These are phyloP conservation scores for Phytophthora fragariae DNA, from an alignment of 352 stramenopile species.

Conservation along the genomic window DNA sequence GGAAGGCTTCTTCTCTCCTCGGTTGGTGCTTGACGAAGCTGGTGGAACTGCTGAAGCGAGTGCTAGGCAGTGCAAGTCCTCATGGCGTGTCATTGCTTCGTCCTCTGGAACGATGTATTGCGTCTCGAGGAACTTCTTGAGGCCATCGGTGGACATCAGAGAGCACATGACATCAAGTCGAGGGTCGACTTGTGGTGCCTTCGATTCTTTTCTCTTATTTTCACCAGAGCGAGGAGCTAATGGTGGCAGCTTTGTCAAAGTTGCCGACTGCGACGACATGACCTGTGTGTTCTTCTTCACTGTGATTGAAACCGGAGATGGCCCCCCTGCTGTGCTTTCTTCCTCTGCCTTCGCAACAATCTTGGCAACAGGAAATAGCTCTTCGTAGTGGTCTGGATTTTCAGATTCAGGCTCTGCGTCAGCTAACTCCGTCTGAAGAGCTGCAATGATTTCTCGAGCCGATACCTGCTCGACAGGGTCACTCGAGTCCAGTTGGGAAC, in stretches of 20 bases:
- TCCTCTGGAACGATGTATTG: constrained; percentile 59
- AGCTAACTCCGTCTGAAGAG: constrained; percentile 53
- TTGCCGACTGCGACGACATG: constrained; percentile 5
- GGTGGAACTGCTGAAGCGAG: constrained; percentile 43
- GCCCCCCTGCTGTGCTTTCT: not conserved
- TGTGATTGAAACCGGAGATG: constrained; percentile 8
- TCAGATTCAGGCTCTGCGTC: constrained; percentile 34
- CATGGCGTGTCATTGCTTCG: constrained; percentile 43
- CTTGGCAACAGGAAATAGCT: constrained; percentile 38
- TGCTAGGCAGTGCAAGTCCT: constrained; percentile 67
- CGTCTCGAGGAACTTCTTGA: constrained; percentile 70
- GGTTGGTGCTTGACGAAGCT: constrained; percentile 19
- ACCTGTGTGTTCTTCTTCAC: constrained; percentile 1
- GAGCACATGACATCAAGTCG: constrained; percentile 85
- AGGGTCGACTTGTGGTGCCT: constrained; percentile 33
- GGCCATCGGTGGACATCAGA: constrained; percentile 68
- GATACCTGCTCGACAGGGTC: constrained; percentile 52
- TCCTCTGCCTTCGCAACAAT: constrained; percentile 1
- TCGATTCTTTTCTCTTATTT: constrained; percentile 28
- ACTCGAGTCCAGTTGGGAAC: constrained; percentile 59
- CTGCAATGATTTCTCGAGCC: constrained; percentile 66
- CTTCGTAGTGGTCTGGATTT: constrained; percentile 14
- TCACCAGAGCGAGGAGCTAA: constrained; percentile 13
- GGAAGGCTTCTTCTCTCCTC: constrained; percentile 5
- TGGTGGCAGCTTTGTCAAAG: constrained; percentile 23